Conservation (phyloP, 257 asterid species). For the Asclepias syriaca region DNA sequence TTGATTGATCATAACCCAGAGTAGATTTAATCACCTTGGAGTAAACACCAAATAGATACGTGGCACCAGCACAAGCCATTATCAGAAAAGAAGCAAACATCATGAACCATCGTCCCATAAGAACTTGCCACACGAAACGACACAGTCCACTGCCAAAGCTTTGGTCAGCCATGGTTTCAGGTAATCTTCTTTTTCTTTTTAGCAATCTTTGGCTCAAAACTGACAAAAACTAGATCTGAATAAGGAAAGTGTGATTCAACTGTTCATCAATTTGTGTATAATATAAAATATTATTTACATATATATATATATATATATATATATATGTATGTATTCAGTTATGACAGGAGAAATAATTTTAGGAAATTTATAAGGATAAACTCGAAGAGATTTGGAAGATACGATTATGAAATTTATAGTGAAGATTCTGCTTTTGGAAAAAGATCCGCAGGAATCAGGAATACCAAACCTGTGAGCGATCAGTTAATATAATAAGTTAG, state of each 20-base stretch:
- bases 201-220: neutral
- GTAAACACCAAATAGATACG: conserved; percentile 32
- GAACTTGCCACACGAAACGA: conserved; percentile 15
- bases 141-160: neutral
- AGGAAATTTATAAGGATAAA: neutral
- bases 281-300: no score
- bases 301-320: no score
- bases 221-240: neutral
- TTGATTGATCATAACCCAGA: conserved; percentile 31
- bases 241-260: neutral
- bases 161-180: neutral
- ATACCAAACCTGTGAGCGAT: no score
- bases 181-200: no score
- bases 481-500: no score
- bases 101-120: conserved; percentile 34
- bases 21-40: conserved; percentile 28
- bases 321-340: no score
- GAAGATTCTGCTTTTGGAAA: neutral
- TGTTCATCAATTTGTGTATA: neutral
- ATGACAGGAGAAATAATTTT: no score
- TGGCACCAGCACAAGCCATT: conserved; percentile 35
- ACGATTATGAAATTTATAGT: no score
- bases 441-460: neutral
- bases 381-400: neutral
- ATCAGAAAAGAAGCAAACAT: conserved; percentile 33